A percentile compares a stretch with the other conserved stretches of the same genome.
These are phyloP conservation scores for Alternaria triticina DNA, from an alignment of 2,329 filamentous ascomycete species.

Conservation along the genomic window DNA sequence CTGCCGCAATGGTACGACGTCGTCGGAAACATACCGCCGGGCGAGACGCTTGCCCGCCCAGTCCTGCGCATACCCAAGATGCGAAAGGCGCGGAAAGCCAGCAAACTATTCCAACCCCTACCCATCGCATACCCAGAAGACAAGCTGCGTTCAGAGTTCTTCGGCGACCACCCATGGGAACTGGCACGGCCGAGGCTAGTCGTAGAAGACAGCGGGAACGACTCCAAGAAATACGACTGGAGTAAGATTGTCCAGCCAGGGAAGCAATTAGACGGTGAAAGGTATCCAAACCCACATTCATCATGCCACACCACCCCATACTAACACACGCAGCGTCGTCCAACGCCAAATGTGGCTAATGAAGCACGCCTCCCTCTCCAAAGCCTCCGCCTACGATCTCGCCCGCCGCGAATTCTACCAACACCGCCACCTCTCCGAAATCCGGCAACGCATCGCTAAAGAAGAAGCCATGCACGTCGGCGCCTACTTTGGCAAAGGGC, in stretches of 20 bases:
- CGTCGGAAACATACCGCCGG: slow-evolving; percentile 64
- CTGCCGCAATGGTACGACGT: slow-evolving; percentile 65
- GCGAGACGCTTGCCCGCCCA: slow-evolving; percentile 65
- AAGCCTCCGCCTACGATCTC: slow-evolving; percentile 78
- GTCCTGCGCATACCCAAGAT: slow-evolving; percentile 55
- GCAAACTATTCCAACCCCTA: slow-evolving; percentile 80
- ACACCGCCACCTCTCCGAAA: slow-evolving; percentile 79
- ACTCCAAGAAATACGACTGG: slow-evolving; percentile 80
- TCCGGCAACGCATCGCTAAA: slow-evolving; percentile 79
- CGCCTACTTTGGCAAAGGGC: slow-evolving; percentile 83
- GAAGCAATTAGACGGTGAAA: slow-evolving; percentile 81
- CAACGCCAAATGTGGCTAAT: slow-evolving; percentile 91
- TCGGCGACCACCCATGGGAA: slow-evolving; percentile 96
- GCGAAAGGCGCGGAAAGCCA: slow-evolving; percentile 62
- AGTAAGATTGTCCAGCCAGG: slow-evolving; percentile 76
- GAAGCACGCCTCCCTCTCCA: slow-evolving; percentile 59
- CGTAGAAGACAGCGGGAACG: slow-evolving; percentile 84
- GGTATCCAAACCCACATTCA: slow-evolving; percentile 57
- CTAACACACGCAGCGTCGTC: slow-evolving; percentile 70
- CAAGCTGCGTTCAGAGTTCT: slow-evolving; percentile 79
- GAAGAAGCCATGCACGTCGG: slow-evolving; percentile 89
- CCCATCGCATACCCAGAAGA: slow-evolving; percentile 84
- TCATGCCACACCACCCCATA: not conserved
- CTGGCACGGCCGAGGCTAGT: slow-evolving; percentile 85
- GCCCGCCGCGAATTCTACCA: slow-evolving; percentile 91